Evolutionary conservation across 192 early-diverging fungal species (phyloP), one percentile per base, ranked within the genome.

Genomic region (Phycomyces blakesleeanus): DNA sequence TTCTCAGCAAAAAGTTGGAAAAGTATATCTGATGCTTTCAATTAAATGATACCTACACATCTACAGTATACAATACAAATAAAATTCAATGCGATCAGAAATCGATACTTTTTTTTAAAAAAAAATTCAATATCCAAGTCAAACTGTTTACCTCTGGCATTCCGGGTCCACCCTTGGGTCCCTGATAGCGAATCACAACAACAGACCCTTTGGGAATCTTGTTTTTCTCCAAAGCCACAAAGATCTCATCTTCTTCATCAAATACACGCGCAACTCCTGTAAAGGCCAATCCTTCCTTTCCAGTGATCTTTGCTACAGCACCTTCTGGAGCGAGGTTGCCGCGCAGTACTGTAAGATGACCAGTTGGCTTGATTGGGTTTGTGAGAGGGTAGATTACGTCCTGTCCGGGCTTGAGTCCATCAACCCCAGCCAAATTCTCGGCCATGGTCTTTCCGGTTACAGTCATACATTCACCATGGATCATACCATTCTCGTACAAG

Each of bases 231-330:
- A 99, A 76, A 3, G 94, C 93, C 24, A 69, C 71, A 68, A 98
- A 78, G 87, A 99, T 97, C 24, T 87, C 91, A 68, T 91, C 85
- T 75, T 99, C 97, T 51, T 85, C 83, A 59, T 99, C 93, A 73
- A 89, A 99, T n/a, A 95, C 93, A 60, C 87, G 86, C 47, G 97
- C 95, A 10, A 79, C 73, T 14, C 97, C 97, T 40, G 76, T 72
- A 70, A 99, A 99, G 51, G 68, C 52, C 2, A 95, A 77, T 15
- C 97, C 97, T 80, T 99, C 94, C 81, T 99, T 99, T 54, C 97
- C 97, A 10, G 97, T 99, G 76, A 99, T 99, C 78, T 99, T 99
- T 53, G 97, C 97, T 25, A 99, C 95, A 16, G 90, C 87, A 25
- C 95, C 95, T 24, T 93, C 89, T 47, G 97, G 95, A 25, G 97